Evolutionary conservation across 148 eudicot species (phyloP), one percentile per base, ranked within the genome.

Genomic region (Pharnaceum exiguum): DNA sequence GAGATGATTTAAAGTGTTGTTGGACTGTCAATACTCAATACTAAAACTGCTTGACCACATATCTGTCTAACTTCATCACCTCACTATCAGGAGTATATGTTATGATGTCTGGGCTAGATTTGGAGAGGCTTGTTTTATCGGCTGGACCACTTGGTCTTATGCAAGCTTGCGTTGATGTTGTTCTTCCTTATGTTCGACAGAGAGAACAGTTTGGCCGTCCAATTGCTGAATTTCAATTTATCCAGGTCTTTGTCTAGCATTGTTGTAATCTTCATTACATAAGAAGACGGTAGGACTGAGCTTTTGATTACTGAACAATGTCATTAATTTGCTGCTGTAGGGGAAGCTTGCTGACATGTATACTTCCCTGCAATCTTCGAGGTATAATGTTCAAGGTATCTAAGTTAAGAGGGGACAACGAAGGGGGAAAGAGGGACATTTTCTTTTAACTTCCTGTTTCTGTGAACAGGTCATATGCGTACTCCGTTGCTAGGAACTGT

Each of bases 341-440:
- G 99, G 99, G 25, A 94, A 94, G 64, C 59, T 94, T 56, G 96
- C 99, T 59, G 99, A 94, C 77, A 94, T 94, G 84, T 94, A 94
- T 75, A 94, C 99, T 48, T 67, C 99, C 9, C 65, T 94, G 48
- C 99, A 89, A 62, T 89, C 99, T 60, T 84, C 99, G 53, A 82
- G 99, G 99, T 89, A 61, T 31, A 39, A 22, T 43, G n/a, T 45
- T 8, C 61, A 21, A 46, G 31, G 22, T 30, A 6, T 0, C 10
- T 23, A 12, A 60, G 15, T 23, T 19, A 18, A 7, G 36, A 36
- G 39, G 23, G 10, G 61, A 37, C 10, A 5, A 31, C 2, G 19
- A 27, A 24, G 5, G 21, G n/a, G 10, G 5, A 10, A 22, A 36
- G 16, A 11, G 9, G 10, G 27, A 17, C 17, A 1, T 35, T 35